Evolutionary conservation across 2,329 filamentous ascomycete genomes (phyloP).

Genomic region (Colletotrichum sp.): DNA sequence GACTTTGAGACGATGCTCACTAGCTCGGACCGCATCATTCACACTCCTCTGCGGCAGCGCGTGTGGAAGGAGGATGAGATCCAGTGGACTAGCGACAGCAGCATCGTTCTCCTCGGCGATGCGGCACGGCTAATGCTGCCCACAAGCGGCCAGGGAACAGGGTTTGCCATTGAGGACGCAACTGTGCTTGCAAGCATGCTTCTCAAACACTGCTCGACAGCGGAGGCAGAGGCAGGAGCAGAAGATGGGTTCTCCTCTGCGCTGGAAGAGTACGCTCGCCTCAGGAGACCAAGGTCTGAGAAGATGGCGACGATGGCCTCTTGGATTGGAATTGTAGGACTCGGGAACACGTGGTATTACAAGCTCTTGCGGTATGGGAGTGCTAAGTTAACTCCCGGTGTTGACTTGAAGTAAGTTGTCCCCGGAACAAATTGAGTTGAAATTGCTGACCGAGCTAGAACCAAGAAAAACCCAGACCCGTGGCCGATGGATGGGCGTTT

Average conservation of each 20-base stretch:
- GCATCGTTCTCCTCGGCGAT: slow-evolving; percentile 25
- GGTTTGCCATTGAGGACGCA: slow-evolving; percentile 29
- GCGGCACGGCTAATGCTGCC: slow-evolving; percentile 28
- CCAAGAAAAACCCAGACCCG: slow-evolving; percentile 15
- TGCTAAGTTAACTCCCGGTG: not conserved
- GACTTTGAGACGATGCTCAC: slow-evolving; percentile 22
- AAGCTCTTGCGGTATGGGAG: slow-evolving; percentile 17
- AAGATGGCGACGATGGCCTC: slow-evolving; percentile 25
- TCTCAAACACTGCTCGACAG: not conserved
- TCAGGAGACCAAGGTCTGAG: slow-evolving; percentile 24
- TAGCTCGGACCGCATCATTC: slow-evolving; percentile 28
- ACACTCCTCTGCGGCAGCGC: slow-evolving; percentile 25
- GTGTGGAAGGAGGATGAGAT: slow-evolving; percentile 28
- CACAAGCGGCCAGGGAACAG: slow-evolving; percentile 29
- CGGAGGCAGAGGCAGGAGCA: not conserved
- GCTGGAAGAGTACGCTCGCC: slow-evolving; percentile 24
- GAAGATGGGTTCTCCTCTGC: not conserved
- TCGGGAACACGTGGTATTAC: slow-evolving; percentile 24
- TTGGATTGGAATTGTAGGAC: slow-evolving; percentile 13
- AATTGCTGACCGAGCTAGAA: not conserved
- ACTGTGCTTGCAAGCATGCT: slow-evolving; percentile 25
- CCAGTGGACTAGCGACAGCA: slow-evolving; percentile 16
- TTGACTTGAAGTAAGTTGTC: slow-evolving; percentile 10
- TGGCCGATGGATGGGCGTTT: slow-evolving; percentile 26
- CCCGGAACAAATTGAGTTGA: rapidly evolving